A percentile compares a stretch with the other conserved stretches of the same genome.
phyloP scores from a whole-genome alignment of 2,329 filamentous ascomycete species.

The Coleophoma cylindrospora region DNA sequence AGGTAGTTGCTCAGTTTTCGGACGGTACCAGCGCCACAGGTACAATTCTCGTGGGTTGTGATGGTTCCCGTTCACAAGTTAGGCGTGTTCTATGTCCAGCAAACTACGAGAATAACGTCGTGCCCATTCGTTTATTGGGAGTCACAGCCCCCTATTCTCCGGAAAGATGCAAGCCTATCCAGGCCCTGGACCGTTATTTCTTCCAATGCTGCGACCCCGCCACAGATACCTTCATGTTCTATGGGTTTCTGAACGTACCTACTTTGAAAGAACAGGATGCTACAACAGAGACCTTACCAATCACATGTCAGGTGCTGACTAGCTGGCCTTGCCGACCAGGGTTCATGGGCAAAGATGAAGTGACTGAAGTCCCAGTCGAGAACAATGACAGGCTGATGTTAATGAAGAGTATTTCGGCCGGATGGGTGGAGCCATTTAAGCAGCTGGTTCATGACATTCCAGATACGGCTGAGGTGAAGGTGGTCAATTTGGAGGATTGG shows the following conservation, averaged over 20 bases:
- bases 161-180: conserved; percentile 23
- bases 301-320: conserved; percentile 32
- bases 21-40: conserved; percentile 37
- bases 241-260: conserved; percentile 34
- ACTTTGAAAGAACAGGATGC: conserved; percentile 20
- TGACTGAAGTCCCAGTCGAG: conserved; percentile 25
- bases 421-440: conserved; percentile 30
- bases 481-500: conserved; percentile 31
- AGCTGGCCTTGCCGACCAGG: conserved; percentile 35
- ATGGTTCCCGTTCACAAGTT: conserved; percentile 36
- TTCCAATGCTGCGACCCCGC: conserved; percentile 35
- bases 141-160: conserved; percentile 26
- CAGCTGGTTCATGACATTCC: conserved; percentile 28
- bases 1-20: conserved; percentile 35
- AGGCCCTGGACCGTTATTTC: conserved; percentile 33
- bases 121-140: conserved; percentile 27
- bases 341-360: conserved; percentile 24
- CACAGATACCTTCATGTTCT: conserved; percentile 33
- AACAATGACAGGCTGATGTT: conserved; percentile 26
- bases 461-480: conserved; percentile 24
- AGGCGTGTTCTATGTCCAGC: conserved; percentile 26
- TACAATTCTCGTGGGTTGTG: conserved; percentile 40
- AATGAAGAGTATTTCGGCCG: conserved; percentile 26
- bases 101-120: conserved; percentile 6
- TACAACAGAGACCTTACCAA: conserved; percentile 9